Evolutionary conservation across 164 flowering plant genomes (phyloP).

Genomic region (Vitis labrusca): DNA sequence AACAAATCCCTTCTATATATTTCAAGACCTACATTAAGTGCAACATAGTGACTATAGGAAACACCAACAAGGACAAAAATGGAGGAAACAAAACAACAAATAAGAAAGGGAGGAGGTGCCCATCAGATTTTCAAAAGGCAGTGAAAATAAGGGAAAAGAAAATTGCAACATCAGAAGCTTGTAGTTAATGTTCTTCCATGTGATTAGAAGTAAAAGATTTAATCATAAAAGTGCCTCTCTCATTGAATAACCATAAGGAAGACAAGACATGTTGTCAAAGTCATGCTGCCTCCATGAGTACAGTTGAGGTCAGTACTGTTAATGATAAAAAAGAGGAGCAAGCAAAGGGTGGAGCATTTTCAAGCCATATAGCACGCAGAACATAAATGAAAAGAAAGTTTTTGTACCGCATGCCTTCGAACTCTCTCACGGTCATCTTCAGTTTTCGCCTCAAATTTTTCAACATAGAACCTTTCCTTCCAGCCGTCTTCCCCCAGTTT

Average conservation of each 20-base stretch:
- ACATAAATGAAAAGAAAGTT: not conserved
- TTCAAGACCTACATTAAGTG: conserved; percentile 43
- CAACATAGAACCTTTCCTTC: conserved; percentile 41
- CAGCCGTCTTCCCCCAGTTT: conserved; percentile 40
- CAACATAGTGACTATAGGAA: conserved; percentile 1
- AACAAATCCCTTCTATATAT: conserved; percentile 61
- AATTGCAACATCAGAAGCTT: no score
- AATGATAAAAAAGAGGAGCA: not conserved
- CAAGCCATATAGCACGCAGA: not conserved
- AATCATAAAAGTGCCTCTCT: no score
- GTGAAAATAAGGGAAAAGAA: no score
- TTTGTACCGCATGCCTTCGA: conserved; percentile 31
- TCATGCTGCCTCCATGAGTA: no score
- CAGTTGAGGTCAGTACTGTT: no score
- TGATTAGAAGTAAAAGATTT: no score
- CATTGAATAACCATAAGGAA: no score
- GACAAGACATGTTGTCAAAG: no score
- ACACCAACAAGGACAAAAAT: conserved; percentile 1
- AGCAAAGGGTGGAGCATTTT: not conserved
- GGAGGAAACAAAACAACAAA: not conserved
- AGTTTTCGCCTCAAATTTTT: conserved; percentile 32
- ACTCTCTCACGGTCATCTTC: conserved; percentile 26
- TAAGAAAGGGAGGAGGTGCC: no score
- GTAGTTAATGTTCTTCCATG: no score
- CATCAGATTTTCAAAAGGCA: no score